Percentiles rank a stretch among this genome's conserved stretches.
Evolutionary conservation across 2,329 filamentous ascomycete genomes (phyloP).

Genomic region (Botrytis sinoallii): DNA sequence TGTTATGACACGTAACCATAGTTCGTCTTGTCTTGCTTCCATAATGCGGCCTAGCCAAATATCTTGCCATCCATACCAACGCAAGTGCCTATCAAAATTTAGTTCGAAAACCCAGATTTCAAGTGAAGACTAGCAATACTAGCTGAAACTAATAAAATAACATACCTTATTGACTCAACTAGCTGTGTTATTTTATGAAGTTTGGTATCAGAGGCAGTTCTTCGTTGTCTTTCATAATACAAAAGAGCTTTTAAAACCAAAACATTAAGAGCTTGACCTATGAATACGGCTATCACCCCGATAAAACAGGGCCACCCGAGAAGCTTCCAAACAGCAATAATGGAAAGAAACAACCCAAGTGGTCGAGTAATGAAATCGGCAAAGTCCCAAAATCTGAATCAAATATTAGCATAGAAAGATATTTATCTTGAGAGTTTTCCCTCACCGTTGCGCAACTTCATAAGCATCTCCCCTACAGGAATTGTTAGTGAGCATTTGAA

Average conservation of each 20-base stretch:
- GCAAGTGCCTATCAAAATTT: constrained; percentile 26
- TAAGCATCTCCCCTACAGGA: constrained; percentile 59
- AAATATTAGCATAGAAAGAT: background rate
- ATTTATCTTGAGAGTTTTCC: background rate
- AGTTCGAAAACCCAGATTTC: background rate
- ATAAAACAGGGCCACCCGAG: constrained; percentile 77
- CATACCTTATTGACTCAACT: constrained; percentile 54
- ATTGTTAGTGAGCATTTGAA: constrained; percentile 7
- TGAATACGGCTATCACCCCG: constrained; percentile 65
- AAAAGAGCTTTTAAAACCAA: constrained; percentile 64
- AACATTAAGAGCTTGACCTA: constrained; percentile 68
- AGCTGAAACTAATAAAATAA: background rate
- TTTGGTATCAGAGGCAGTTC: constrained; percentile 71
- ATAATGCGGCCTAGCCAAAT: constrained; percentile 70
- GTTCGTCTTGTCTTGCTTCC: constrained; percentile 63
- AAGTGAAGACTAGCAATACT: background rate
- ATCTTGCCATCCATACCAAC: constrained; percentile 68
- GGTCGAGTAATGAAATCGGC: constrained; percentile 72
- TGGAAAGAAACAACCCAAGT: constrained; percentile 69
- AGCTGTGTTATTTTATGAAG: constrained; percentile 81
- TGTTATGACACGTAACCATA: constrained; percentile 62
- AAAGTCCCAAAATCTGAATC: constrained; percentile 75
- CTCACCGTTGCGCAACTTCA: constrained; percentile 64
- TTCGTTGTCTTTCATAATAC: constrained; percentile 66
- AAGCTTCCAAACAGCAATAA: constrained; percentile 71